phyloP scores from a whole-genome alignment of 2,329 filamentous ascomycete genomes.

The Fusarium solani-melongenae region DNA sequence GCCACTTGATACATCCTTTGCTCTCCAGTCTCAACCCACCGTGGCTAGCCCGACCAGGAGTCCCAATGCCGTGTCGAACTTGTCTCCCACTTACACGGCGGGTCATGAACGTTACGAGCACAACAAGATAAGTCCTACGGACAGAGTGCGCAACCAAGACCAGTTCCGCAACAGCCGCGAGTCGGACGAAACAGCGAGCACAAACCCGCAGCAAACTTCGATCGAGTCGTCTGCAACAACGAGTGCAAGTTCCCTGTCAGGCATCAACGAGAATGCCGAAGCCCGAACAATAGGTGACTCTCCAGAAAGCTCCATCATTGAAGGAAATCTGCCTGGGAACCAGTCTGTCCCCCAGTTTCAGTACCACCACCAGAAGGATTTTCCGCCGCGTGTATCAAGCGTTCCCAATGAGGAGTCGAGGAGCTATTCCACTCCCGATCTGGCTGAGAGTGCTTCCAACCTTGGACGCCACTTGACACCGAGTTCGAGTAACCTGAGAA shows the following conservation, averaged over 20 bases:
- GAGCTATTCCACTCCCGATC: constrained; percentile 62
- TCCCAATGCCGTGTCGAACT: constrained; percentile 25
- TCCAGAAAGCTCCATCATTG: constrained; percentile 62
- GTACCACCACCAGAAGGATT: constrained; percentile 69
- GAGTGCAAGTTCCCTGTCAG: constrained; percentile 67
- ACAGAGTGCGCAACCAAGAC: constrained; percentile 48
- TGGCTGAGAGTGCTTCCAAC: constrained; percentile 60
- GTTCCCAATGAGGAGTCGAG: constrained; percentile 56
- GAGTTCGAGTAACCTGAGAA: constrained; percentile 63
- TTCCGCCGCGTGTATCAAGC: constrained; percentile 54
- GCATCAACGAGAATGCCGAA: constrained; percentile 60
- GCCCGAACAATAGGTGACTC: constrained; percentile 58
- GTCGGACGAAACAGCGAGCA: constrained; percentile 63
- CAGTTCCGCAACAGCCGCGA: constrained; percentile 63
- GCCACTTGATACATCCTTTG: constrained; percentile 20
- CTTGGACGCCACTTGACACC: constrained; percentile 73
- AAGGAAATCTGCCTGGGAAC: constrained; percentile 54
- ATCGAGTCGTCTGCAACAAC: constrained; percentile 65
- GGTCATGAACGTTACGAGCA: constrained; percentile 45
- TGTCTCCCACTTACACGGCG: constrained; percentile 27
- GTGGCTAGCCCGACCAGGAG: constrained; percentile 19
- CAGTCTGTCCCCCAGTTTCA: constrained; percentile 67
- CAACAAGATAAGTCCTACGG: constrained; percentile 48
- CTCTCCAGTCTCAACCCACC: constrained; percentile 4
- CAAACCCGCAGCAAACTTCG: constrained; percentile 59